phyloP scores from a whole-genome alignment of 1,284 basidiomycete genomes.

The Rhodotorula sp. region DNA sequence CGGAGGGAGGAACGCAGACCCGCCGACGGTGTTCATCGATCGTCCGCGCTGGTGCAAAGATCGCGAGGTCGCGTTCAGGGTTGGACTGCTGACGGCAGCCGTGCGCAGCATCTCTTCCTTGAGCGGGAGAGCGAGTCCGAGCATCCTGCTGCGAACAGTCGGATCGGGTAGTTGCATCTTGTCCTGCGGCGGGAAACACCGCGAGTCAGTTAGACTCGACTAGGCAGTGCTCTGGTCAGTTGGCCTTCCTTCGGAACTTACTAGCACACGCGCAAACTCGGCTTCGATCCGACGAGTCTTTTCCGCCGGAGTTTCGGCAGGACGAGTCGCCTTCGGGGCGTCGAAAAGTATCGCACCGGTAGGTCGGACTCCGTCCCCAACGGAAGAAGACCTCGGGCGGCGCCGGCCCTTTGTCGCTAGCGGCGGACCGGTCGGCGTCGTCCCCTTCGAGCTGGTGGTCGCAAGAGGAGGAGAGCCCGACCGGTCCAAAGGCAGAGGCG shows the following conservation, averaged over 20 bases:
- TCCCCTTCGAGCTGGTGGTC: neutral
- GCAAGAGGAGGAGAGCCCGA: neutral
- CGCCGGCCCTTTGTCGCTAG: neutral
- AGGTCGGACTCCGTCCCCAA: constrained; percentile 19
- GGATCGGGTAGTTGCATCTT: constrained; percentile 36
- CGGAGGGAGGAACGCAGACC: neutral
- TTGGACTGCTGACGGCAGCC: neutral
- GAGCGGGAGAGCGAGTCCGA: constrained; percentile 26
- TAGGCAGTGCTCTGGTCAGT: neutral
- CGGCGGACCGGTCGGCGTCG: neutral
- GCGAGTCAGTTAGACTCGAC: too few species aligned
- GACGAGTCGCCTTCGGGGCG: neutral
- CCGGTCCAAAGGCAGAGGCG: constrained; percentile 15
- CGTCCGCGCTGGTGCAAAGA: constrained; percentile 22
- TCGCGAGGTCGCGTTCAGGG: constrained; percentile 2
- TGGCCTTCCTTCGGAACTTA: neutral
- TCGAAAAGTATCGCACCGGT: neutral
- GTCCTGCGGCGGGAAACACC: constrained; percentile 9
- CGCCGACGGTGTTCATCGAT: constrained; percentile 19
- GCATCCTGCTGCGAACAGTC: constrained; percentile 33
- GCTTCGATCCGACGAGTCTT: constrained; percentile 20
- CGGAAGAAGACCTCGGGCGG: constrained; percentile 17
- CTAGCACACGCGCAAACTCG: constrained; percentile 32
- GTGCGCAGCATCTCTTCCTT: constrained; percentile 40
- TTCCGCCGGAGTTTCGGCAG: constrained; percentile 16